These are phyloP conservation scores for Populus deltoides DNA, from an alignment of 345 rosid species.

Conservation along the genomic window DNA sequence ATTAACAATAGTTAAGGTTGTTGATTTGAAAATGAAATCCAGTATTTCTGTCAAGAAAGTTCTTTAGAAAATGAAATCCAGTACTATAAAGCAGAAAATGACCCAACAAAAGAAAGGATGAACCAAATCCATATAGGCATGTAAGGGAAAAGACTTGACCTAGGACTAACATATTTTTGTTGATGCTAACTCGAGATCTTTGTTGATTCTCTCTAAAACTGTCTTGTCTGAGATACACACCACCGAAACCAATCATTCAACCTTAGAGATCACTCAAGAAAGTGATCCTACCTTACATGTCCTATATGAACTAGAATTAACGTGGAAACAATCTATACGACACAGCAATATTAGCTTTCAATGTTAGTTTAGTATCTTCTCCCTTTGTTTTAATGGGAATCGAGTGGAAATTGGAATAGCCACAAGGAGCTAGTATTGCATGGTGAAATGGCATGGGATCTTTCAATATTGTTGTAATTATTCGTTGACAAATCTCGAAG, in stretches of 20 bases:
- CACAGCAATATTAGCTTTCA: neutral
- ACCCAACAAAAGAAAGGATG: neutral
- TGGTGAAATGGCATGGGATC: neutral
- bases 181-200: neutral
- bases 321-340: neutral
- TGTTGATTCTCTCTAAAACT: neutral
- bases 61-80: neutral
- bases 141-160: neutral
- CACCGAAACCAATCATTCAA: neutral
- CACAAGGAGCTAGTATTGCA: neutral
- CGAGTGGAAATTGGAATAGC: neutral
- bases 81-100: neutral
- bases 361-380: neutral
- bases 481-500: neutral
- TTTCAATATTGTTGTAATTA: neutral
- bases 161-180: neutral
- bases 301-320: neutral
- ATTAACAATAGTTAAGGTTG: neutral
- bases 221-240: neutral
- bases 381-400: neutral
- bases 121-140: neutral
- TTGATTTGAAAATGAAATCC: neutral
- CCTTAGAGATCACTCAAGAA: neutral
- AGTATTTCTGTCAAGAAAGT: neutral
- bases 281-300: neutral